Evolutionary conservation across 805 yeast species (phyloP), one percentile per base, ranked within the genome.

Genomic region (Starmerella apis): DNA sequence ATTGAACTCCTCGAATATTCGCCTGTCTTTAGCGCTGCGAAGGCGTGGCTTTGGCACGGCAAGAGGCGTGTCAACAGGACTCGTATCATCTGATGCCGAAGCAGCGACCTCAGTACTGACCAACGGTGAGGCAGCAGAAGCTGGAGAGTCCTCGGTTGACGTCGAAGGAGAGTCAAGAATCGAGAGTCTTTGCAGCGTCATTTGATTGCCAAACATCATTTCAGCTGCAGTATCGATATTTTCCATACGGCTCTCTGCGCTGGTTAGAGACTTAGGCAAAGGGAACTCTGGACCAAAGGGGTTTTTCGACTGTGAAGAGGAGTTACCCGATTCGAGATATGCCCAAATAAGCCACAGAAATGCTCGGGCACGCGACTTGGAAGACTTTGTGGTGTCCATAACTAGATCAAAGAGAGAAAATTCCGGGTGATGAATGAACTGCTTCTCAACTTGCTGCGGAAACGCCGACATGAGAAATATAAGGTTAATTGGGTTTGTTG

Each of bases 321-420:
- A 68, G 1, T 73, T 63, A 51, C 76, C 73, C 0, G 95, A 83
- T 61, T 90, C 96, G 55, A 83, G 68, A 60, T 82, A 85, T 1
- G 85, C 75, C 68, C 86, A 88, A 38, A 86, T 60, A 32, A 90
- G 67, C 96, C 96, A 90, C 52, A 90, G 65, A 55, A 90, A 80
- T 33, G 92, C 72, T 47, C 73, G 68, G 1, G 86, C 86, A 53
- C 95, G 74, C 50, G 78, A 79, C 23, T 62, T 63, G 3, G 95
- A 84, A 49, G 79, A 75, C 36, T 78, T 73, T 3, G 71, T 68
- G 1, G 79, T 66, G 56, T 79, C 76, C 64, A 85, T 73, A 64
- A 90, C 80, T 36, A 88, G 74, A 41, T 79, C 75, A 52, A 74
- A 72, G 16, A 69, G 70, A 27, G 48, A 28, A 44, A 42, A 27